Percentiles rank a stretch among this genome's conserved stretches.
These are phyloP conservation scores for Carex littledalei DNA, from an alignment of 176 grass and related monocot genomes.

Conservation along the genomic window DNA sequence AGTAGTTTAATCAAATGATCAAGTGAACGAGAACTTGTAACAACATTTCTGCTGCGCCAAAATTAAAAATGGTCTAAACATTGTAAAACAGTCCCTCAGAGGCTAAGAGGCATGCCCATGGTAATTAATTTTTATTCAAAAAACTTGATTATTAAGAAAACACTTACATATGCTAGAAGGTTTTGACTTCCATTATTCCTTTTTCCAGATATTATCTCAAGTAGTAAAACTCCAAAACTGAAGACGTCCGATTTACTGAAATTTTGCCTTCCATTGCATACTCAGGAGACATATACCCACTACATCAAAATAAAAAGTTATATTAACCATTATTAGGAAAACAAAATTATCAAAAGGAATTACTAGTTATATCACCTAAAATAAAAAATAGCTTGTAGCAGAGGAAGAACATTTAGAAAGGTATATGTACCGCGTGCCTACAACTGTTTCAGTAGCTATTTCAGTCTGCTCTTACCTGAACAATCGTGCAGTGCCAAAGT, in stretches of 20 bases:
- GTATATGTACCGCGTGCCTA: slow-evolving; percentile 36
- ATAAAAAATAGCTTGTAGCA: neutral
- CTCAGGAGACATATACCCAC: slow-evolving; percentile 35
- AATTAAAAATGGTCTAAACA: no score
- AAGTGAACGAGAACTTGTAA: no score
- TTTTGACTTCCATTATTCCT: slow-evolving; percentile 23
- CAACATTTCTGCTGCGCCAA: neutral
- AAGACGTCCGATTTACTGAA: slow-evolving; percentile 46
- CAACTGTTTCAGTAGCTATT: slow-evolving; percentile 25
- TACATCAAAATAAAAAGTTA: neutral
- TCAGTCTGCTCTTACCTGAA: slow-evolving; percentile 28
- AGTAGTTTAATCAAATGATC: no score
- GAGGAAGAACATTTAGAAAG: neutral
- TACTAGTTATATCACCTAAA: neutral
- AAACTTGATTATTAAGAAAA: neutral
- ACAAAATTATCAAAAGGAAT: neutral
- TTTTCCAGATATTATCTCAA: slow-evolving; percentile 33
- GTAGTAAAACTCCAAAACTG: slow-evolving; percentile 42
- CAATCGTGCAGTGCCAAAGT: slow-evolving; percentile 44
- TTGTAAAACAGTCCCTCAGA: neutral
- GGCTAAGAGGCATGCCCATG: neutral
- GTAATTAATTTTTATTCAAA: neutral
- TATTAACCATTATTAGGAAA: neutral
- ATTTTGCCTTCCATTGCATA: slow-evolving; percentile 38
- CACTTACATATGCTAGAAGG: slow-evolving; percentile 43